These are phyloP conservation scores for Xylaria sp. DNA, from an alignment of 2,329 filamentous ascomycete species.

Conservation along the genomic window DNA sequence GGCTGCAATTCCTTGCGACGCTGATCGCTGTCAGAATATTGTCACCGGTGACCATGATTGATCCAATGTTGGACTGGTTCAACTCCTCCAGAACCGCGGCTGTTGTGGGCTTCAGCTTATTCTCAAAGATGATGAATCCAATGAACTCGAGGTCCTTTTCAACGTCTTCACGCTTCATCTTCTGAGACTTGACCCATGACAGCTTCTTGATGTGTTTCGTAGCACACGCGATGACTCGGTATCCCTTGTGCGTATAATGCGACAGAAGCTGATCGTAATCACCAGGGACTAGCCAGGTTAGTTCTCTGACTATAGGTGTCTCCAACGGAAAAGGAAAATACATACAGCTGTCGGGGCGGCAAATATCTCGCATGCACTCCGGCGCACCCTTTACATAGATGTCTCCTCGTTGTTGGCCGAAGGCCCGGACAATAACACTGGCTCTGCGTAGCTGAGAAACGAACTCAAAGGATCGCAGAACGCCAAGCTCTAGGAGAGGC, in stretches of 20 bases:
- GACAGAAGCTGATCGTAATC: slow-evolving; percentile 88
- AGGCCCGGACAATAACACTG: slow-evolving; percentile 86
- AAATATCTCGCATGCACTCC: slow-evolving; percentile 94
- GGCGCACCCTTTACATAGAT: slow-evolving; percentile 96
- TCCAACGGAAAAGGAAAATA: slow-evolving; percentile 18
- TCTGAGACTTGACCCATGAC: slow-evolving; percentile 90
- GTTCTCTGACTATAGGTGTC: slow-evolving; percentile 3
- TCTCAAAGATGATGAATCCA: slow-evolving; percentile 98
- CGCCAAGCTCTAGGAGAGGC: slow-evolving; percentile 73
- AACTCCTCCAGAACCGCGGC: slow-evolving; percentile 77
- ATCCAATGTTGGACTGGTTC: slow-evolving; percentile 73
- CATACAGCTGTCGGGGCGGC: slow-evolving; percentile 71
- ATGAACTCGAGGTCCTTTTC: slow-evolving; percentile 81
- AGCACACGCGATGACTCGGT: slow-evolving; percentile 92
- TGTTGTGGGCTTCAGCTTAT: slow-evolving; percentile 90
- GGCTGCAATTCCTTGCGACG: slow-evolving; percentile 81
- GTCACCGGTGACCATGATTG: slow-evolving; percentile 96
- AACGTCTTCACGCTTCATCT: slow-evolving; percentile 81
- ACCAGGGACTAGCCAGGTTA: slow-evolving; percentile 55
- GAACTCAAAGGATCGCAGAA: slow-evolving; percentile 89
- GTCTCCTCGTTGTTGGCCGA: slow-evolving; percentile 76
- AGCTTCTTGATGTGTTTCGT: slow-evolving; percentile 82
- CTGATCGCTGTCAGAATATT: slow-evolving; percentile 97
- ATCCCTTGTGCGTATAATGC: slow-evolving; percentile 92
- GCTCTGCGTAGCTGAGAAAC: slow-evolving; percentile 86